Base-by-base conservation (phyloP, 257 asterid genomes). In the Ehretia macrophylla region DNA sequence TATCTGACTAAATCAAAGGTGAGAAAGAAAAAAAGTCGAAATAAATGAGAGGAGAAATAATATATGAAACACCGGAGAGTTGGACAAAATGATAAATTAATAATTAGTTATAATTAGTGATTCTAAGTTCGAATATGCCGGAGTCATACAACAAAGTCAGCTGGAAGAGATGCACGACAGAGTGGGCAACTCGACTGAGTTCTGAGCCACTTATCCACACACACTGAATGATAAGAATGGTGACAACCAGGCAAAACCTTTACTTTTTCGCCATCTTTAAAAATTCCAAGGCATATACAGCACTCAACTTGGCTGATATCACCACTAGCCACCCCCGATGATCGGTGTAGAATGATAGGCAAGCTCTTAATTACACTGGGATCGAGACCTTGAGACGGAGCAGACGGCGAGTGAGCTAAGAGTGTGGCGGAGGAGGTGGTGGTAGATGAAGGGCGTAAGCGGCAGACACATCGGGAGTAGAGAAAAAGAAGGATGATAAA, bases 131-230 rank as follows among this genome's bases (percentile, higher is more conserved):
- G n/a, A n/a, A n/a, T n/a, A n/a, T n/a, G n/a, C n/a, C 2, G 47
- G 47, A 39, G 74, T 85, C 75, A 88, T 51, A 81, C 88, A 21
- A 68, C 68, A 8, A 86, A 83, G 68, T 79, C 83, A 69, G 71
- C 74, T 66, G 69, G 82, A 60, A 83, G 80, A 49, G 82, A 65
- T 11, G 79, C 73, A 14, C 96, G 93, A 39, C 96, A 88, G 10
- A 88, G 83, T 48, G 96, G 95, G 69, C 96, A 88, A 58, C 72
- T 88, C 13, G 96, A 78, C 66, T 80, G 85, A 74, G 81, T 77
- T 6, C 62, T 66, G 63, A 88, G 92, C 95, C 96, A 88, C 72
- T 40, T 67, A 66, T 85, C 93, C 13, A 88, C 85, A 11, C 96
- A 76, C 62, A 64, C 78, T 13, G 73, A 68, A 32, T 76, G 81